Base-by-base conservation (phyloP, 1,284 basidiomycete genomes). In the Singerocomus rubriflavus region DNA sequence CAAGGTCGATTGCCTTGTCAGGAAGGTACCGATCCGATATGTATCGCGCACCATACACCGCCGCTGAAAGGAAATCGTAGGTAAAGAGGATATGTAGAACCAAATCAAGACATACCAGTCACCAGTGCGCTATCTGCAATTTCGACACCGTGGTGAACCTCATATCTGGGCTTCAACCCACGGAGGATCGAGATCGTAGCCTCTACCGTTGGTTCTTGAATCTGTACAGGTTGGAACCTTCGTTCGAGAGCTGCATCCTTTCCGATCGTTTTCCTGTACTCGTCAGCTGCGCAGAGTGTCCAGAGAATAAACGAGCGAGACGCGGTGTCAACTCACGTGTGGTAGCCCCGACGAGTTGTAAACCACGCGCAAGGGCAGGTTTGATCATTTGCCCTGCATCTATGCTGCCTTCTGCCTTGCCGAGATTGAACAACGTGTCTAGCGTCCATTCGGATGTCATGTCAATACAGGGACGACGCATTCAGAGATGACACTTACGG, bases 361-460 rank as follows among this genome's bases (percentile, higher is more conserved):
- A 71, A 3, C 93, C 93, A 36, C 91, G 76, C 3, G 91, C 92
- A 5, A 95, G 77, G 0, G 91, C 88, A 30, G 91, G 90, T 63
- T 93, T 93, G 57, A 93, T 90, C 87, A 93, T 89, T 63, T 96
- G 91, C 0, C 89, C 91, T 1, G 89, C 93, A 60, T 96, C 92
- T 56, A 97, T 87, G 53, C 88, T 88, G 9, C 93, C 93, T 72
- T 96, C 93, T 0, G 91, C 80, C 69, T 96, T 96, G 3, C 93
- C 93, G 11, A 95, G 80, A 56, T 92, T 88, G 72, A 93, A 87
- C 6, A 92, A 73, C 0, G 80, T 87, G 56, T 91, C 85, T 87
- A 52, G 11, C 3, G 11, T 35, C 5, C 30, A 33, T 13, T 12
- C 14, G 5, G 10, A 48, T n/a, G 11, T 17, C 25, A 35, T 8